Evolutionary conservation across 805 yeast species (phyloP), one percentile per base, ranked within the genome.

Genomic region (Candida bentonensis): DNA sequence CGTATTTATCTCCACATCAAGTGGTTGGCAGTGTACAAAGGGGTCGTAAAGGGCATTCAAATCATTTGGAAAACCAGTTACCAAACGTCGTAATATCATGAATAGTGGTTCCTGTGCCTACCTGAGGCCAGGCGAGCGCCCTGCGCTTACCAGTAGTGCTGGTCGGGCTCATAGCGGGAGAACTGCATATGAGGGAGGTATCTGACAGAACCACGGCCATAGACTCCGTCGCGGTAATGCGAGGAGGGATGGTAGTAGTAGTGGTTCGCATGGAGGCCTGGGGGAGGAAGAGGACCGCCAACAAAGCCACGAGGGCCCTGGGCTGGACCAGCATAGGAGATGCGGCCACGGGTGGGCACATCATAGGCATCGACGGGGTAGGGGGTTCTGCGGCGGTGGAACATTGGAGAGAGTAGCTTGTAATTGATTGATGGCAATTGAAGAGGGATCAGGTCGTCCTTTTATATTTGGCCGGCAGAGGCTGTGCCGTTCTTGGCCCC

Each of bases 311-410:
- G n/a, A n/a, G n/a, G n/a, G n/a, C n/a, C n/a, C n/a, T n/a, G n/a
- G n/a, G n/a, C n/a, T n/a, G n/a, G n/a, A n/a, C 36, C 36, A 13
- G 36, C 20, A 15, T 30, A 30, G 17, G n/a, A 11, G n/a, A 30
- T n/a, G 7, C 36, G 7, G n/a, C 36, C 17, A 30, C 36, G 36
- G 17, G 36, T 9, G n/a, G n/a, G n/a, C 17, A 9, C 7, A 15
- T 30, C 36, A 17, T 30, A 30, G n/a, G 36, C 17, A 15, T 30
- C 36, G n/a, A 30, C 36, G 7, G 36, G 36, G n/a, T 30, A 30
- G 17, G 36, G 36, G n/a, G 20, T 9, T 11, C 5, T 11, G 5
- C n/a, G 7, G 13, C 36, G 36, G 20, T 15, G 36, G n/a, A 30
- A 30, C 36, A 30, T 30, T 30, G 13, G 13, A 25, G 7, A 25